Evolutionary conservation across 176 grass and related monocot genomes (phyloP).

Genomic region (Cymbopogon citratus): DNA sequence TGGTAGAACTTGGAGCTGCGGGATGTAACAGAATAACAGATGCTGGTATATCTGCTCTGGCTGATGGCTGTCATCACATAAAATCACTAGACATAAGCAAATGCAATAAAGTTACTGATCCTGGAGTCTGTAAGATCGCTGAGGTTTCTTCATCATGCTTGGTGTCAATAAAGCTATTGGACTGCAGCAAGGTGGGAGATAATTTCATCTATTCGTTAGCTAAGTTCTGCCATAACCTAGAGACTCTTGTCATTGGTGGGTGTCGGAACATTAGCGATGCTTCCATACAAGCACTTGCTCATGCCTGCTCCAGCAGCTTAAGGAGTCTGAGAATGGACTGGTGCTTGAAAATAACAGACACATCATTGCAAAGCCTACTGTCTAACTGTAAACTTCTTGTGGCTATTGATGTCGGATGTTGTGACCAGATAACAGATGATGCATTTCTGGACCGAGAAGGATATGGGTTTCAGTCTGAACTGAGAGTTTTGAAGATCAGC

Average conservation of each 20-base stretch:
- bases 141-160: constrained; percentile 55
- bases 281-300: constrained; percentile 52
- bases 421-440: constrained; percentile 55
- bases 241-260: constrained; percentile 64
- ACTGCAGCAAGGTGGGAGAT: constrained; percentile 66
- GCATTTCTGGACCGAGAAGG: constrained; percentile 41
- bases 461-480: constrained; percentile 30
- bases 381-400: constrained; percentile 59
- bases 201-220: constrained; percentile 55
- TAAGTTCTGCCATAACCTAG: constrained; percentile 63
- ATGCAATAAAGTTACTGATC: constrained; percentile 76
- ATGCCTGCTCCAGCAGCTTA: constrained; percentile 52
- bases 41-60: constrained; percentile 53
- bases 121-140: constrained; percentile 58
- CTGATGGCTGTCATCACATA: constrained; percentile 60
- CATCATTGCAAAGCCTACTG: constrained; percentile 48
- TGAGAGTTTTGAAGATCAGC: constrained; percentile 60
- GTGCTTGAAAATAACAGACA: constrained; percentile 68
- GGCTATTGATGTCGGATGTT: constrained; percentile 74
- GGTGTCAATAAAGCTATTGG: constrained; percentile 59
- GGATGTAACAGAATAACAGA: constrained; percentile 66
- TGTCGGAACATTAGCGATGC: constrained; percentile 58
- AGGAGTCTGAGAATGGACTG: constrained; percentile 58
- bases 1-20: constrained; percentile 66
- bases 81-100: constrained; percentile 76